Evolutionary conservation across 192 early-diverging fungal species (phyloP).

Genomic region (Rhizophagus prolifer): DNA sequence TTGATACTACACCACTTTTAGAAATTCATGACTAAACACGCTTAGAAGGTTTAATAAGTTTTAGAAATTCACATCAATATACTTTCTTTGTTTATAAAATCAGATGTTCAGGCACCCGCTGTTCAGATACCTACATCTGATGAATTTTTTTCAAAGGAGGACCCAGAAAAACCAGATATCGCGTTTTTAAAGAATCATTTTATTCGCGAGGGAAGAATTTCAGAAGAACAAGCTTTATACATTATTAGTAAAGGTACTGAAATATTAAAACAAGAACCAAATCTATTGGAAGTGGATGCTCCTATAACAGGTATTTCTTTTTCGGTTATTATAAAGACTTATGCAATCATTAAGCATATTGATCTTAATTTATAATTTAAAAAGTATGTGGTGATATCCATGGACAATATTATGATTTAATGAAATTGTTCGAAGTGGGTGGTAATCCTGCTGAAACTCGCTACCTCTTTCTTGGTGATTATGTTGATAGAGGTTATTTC

Average conservation of each 20-base stretch:
- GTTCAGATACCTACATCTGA: constrained; percentile 49
- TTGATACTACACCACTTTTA: background rate
- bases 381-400: constrained; percentile 97
- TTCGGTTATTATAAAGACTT: background rate
- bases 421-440: constrained; percentile 98
- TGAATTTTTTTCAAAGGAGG: constrained; percentile 54
- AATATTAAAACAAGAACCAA: constrained; percentile 78
- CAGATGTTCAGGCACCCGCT: constrained; percentile 56
- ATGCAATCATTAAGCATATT: background rate
- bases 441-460: constrained; percentile 87
- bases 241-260: constrained; percentile 85
- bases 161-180: constrained; percentile 70
- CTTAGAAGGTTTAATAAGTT: background rate
- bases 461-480: constrained; percentile 95
- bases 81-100: background rate
- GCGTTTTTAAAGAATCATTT: constrained; percentile 90
- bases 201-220: constrained; percentile 87
- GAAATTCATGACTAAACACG: background rate
- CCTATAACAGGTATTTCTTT: constrained; percentile 81
- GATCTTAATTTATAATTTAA: background rate
- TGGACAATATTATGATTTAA: constrained; percentile 96
- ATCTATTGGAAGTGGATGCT: constrained; percentile 83
- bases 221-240: constrained; percentile 86
- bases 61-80: constrained; percentile 11
- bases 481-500: constrained; percentile 97